Percentiles rank a stretch among this genome's conserved stretches.
phyloP scores from a whole-genome alignment of 78 protist genomes.

The Guillardia theta region DNA sequence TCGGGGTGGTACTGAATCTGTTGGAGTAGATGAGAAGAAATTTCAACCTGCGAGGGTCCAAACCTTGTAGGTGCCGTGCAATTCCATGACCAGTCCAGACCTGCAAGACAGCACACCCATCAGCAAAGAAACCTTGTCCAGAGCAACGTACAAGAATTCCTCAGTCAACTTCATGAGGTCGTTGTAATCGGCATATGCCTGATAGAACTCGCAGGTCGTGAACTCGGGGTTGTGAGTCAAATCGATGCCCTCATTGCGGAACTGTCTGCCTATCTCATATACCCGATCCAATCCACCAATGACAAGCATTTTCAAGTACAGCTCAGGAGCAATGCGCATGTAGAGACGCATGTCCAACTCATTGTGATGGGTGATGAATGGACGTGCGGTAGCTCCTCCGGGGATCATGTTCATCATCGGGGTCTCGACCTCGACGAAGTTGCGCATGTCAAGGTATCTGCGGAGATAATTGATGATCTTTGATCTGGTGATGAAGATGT shows the following conservation, averaged over 20 bases:
- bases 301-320: conserved; percentile 95
- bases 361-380: conserved; percentile 99
- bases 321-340: conserved; percentile 99
- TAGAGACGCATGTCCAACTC: conserved; percentile 86
- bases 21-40: neutral
- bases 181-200: conserved; percentile 99
- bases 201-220: conserved; percentile 99
- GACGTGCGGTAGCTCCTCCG: conserved; percentile 99
- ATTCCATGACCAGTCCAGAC: conserved; percentile 67
- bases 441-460: conserved; percentile 54
- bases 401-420: conserved; percentile 95
- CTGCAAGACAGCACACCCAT: too few relatives aligned
- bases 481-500: conserved; percentile 56
- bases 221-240: conserved; percentile 91
- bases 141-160: conserved; percentile 45
- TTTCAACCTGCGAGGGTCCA: neutral
- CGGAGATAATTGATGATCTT: conserved; percentile 56
- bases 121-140: neutral
- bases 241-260: conserved; percentile 95
- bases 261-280: conserved; percentile 96
- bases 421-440: conserved; percentile 59
- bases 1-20: conserved; percentile 74
- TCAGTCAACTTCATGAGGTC: conserved; percentile 97
- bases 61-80: conserved; percentile 61
- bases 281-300: conserved; percentile 99